A percentile compares a stretch with the other conserved stretches of the same genome.
Evolutionary conservation across 1,284 basidiomycete species (phyloP).

Genomic region (Cryptococcus maquisensis): DNA sequence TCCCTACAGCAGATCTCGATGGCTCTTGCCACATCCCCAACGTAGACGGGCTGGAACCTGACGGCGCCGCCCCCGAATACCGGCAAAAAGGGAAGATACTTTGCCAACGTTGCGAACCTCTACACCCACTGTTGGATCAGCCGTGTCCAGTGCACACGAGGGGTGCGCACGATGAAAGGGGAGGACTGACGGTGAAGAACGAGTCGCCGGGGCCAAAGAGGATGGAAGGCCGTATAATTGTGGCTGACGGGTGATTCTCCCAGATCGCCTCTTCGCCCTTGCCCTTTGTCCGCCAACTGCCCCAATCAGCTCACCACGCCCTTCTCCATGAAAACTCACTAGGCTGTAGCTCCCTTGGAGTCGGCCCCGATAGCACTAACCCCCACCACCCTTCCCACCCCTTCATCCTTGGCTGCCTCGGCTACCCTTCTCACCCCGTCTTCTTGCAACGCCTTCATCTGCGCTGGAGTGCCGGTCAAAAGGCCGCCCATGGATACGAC

Average conservation of each 20-base stretch:
- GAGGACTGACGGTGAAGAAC: constrained; percentile 60
- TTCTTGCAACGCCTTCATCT: constrained; percentile 61
- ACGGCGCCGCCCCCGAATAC: constrained; percentile 65
- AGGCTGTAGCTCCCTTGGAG: constrained; percentile 35
- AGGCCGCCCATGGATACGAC: constrained; percentile 65
- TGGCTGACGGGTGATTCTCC: constrained; percentile 52
- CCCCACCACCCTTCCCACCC: constrained; percentile 34
- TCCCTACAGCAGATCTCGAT: constrained; percentile 59
- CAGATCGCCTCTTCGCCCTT: constrained; percentile 57
- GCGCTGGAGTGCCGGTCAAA: constrained; percentile 55
- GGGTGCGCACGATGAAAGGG: neutral
- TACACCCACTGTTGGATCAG: constrained; percentile 26
- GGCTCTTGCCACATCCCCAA: constrained; percentile 59
- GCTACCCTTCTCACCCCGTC: constrained; percentile 61
- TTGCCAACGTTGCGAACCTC: constrained; percentile 60
- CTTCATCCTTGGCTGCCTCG: constrained; percentile 23
- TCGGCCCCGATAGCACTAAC: constrained; percentile 44
- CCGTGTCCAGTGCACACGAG: too few relatives aligned
- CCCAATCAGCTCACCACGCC: neutral
- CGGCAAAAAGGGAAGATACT: constrained; percentile 62
- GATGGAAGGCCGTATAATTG: constrained; percentile 63
- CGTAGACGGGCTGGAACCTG: constrained; percentile 63
- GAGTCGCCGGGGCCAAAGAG: constrained; percentile 68
- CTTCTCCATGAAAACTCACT: constrained; percentile 23
- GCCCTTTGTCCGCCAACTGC: constrained; percentile 58